phyloP scores from a whole-genome alignment of 495 filamentous ascomycete genomes.

The Daldinia vernicosa region DNA sequence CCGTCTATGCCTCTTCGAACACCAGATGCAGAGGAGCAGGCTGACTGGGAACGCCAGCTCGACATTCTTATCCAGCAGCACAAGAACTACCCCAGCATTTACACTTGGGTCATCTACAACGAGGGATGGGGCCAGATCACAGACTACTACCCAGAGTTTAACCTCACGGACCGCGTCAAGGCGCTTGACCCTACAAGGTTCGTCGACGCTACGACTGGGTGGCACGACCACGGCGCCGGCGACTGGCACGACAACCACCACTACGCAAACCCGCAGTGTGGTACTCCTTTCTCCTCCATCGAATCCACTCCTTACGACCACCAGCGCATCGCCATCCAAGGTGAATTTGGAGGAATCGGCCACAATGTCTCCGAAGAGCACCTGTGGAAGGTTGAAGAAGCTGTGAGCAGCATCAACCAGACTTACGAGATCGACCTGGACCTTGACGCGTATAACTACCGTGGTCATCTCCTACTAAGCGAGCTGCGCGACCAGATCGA shows the following conservation, averaged over 20 bases:
- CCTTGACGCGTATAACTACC: slow-evolving; percentile 71
- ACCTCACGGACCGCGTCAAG: slow-evolving; percentile 61
- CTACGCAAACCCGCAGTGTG: slow-evolving; percentile 75
- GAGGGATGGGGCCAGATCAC: slow-evolving; percentile 73
- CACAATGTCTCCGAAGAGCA: slow-evolving; percentile 65
- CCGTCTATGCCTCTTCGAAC: slow-evolving; percentile 59
- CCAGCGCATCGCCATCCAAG: slow-evolving; percentile 69
- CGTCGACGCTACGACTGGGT: slow-evolving; percentile 67
- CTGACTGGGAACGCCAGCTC: slow-evolving; percentile 69
- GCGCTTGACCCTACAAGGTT: slow-evolving; percentile 68
- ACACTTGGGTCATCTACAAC: slow-evolving; percentile 70
- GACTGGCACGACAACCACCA: slow-evolving; percentile 70
- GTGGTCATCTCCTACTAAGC: slow-evolving; percentile 59
- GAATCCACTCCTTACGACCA: slow-evolving; percentile 65
- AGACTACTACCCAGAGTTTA: slow-evolving; percentile 61
- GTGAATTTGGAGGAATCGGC: slow-evolving; percentile 74
- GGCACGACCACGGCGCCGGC: slow-evolving; percentile 52
- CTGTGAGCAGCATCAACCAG: slow-evolving; percentile 66
- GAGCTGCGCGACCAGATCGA: slow-evolving; percentile 67
- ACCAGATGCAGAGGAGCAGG: slow-evolving; percentile 61
- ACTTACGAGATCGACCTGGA: slow-evolving; percentile 71
- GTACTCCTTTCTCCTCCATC: slow-evolving; percentile 68
- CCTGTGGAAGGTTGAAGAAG: slow-evolving; percentile 65
- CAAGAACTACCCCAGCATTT: slow-evolving; percentile 69
- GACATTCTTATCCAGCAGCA: slow-evolving; percentile 68